These are phyloP conservation scores for Magnusiomyces clavatus DNA, from an alignment of 1,139 yeast genomes.

Conservation along the genomic window DNA sequence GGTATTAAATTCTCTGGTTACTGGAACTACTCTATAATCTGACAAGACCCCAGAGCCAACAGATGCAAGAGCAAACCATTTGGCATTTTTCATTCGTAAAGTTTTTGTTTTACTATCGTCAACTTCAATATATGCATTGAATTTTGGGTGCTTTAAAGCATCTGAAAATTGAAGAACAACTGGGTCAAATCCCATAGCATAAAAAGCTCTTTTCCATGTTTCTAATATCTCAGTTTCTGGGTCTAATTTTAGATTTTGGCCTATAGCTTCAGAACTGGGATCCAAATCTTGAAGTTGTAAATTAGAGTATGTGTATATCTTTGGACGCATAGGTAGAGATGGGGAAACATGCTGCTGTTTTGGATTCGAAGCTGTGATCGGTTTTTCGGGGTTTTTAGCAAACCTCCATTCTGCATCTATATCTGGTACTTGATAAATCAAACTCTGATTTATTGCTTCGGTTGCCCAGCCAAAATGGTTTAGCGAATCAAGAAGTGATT, in stretches of 20 bases:
- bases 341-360: slow-evolving; percentile 10
- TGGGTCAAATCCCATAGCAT: slow-evolving; percentile 30
- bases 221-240: slow-evolving; percentile 20
- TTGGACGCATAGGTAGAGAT: slow-evolving; percentile 16
- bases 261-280: too few species aligned
- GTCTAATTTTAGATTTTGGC: not conserved
- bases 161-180: slow-evolving; percentile 22
- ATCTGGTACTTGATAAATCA: too few species aligned
- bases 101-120: slow-evolving; percentile 3
- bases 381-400: too few species aligned
- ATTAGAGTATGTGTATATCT: slow-evolving; percentile 23
- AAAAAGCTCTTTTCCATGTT: slow-evolving; percentile 29
- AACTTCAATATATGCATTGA: slow-evolving; percentile 13
- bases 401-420: too few species aligned
- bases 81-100: slow-evolving; percentile 11
- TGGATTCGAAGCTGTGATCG: too few species aligned
- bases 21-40: slow-evolving; percentile 24
- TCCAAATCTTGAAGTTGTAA: not conserved
- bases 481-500: too few species aligned
- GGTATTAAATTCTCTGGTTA: slow-evolving; percentile 11
- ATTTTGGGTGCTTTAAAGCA: slow-evolving; percentile 20
- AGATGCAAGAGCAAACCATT: slow-evolving; percentile 26
- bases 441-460: too few species aligned
- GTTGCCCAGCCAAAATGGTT: too few species aligned
- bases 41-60: slow-evolving; percentile 26